Percentiles rank a stretch among this genome's conserved stretches.
Conservation (phyloP, 1,284 basidiomycete genomes). For the Volvariella volvacea region DNA sequence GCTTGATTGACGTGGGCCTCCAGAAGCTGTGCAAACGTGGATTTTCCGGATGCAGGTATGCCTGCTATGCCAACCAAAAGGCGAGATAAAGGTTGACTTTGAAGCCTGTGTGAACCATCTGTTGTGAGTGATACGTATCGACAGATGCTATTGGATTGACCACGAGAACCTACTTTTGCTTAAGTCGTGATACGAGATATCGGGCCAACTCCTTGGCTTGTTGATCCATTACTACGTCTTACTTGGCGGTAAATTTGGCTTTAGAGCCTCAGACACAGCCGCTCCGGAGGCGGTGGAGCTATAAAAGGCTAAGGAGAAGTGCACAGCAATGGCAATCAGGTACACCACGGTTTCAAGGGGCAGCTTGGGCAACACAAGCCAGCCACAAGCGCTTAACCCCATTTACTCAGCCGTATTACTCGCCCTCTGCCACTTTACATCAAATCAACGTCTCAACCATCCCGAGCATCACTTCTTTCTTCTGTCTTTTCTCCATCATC, state of each 20-base stretch:
- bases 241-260: neutral
- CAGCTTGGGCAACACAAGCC: no score
- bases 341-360: no score
- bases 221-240: constrained; percentile 20
- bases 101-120: constrained; percentile 6
- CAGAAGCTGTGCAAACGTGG: constrained; percentile 57
- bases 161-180: constrained; percentile 19
- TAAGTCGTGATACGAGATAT: constrained; percentile 26
- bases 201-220: constrained; percentile 25
- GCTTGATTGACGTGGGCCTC: constrained; percentile 39
- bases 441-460: neutral
- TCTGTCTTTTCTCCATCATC: no score
- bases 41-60: constrained; percentile 82
- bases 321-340: no score
- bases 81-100: constrained; percentile 36
- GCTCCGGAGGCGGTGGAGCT: no score
- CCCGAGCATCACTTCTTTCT: no score
- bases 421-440: neutral
- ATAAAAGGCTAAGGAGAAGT: no score
- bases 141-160: no score
- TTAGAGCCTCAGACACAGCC: no score
- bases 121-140: no score
- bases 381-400: neutral
- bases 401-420: neutral
- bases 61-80: constrained; percentile 75